A percentile compares a stretch with the other conserved stretches of the same genome.
phyloP scores from a whole-genome alignment of 306 rosid genomes.

The Ochetophila trinervis region DNA sequence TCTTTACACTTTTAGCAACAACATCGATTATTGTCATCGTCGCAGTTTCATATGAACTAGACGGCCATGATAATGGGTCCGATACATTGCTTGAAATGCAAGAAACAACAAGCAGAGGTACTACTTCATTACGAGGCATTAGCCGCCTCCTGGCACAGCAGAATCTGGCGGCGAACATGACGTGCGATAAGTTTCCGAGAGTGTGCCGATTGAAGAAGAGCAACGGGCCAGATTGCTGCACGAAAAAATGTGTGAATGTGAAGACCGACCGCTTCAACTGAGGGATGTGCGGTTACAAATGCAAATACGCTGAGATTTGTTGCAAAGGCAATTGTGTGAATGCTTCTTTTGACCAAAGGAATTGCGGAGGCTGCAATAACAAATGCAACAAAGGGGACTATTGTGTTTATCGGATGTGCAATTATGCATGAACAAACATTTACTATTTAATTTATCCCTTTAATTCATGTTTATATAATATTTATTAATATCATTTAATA shows the following conservation, averaged over 20 bases:
- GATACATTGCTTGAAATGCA: slow-evolving; percentile 2
- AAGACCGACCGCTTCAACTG: slow-evolving; percentile 36
- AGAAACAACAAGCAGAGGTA: neutral
- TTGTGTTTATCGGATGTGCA: slow-evolving; percentile 51
- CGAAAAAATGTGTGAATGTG: slow-evolving; percentile 40
- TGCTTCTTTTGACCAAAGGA: slow-evolving; percentile 29
- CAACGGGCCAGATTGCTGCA: slow-evolving; percentile 38
- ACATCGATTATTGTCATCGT: slow-evolving; percentile 9
- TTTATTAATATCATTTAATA: too few species aligned
- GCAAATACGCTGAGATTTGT: slow-evolving; percentile 38
- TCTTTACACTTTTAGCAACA: slow-evolving; percentile 7
- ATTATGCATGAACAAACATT: slow-evolving; percentile 27
- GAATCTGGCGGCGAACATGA: slow-evolving; percentile 1
- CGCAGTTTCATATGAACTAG: neutral
- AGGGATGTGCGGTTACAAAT: slow-evolving; percentile 40
- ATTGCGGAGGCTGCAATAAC: slow-evolving; percentile 47
- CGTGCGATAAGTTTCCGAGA: slow-evolving; percentile 35
- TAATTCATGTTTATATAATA: too few species aligned
- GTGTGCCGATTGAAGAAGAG: slow-evolving; percentile 39
- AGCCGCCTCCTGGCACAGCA: slow-evolving; percentile 19
- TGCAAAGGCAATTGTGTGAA: slow-evolving; percentile 49
- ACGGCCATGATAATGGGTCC: neutral
- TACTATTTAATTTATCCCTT: neutral
- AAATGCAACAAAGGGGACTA: slow-evolving; percentile 42
- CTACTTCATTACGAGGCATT: slow-evolving; percentile 12